Evolutionary conservation across 139 green algal species (phyloP), one percentile per base, ranked within the genome.

Genomic region (Astrephomene gubernaculifera): DNA sequence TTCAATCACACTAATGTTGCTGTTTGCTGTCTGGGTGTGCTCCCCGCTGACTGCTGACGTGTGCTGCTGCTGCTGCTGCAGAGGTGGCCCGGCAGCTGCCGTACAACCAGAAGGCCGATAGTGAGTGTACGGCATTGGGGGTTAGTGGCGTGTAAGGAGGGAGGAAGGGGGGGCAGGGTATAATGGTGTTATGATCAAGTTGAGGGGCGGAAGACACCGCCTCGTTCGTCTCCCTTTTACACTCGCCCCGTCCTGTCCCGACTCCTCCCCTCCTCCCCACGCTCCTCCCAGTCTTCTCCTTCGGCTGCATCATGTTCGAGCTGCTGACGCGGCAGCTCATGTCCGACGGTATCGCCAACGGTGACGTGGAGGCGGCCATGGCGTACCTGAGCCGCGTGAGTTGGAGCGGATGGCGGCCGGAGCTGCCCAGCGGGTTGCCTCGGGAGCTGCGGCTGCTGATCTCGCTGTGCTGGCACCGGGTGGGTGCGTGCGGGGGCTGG

Each of bases 91-190:
- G 79, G 2, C 10, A 69, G 49, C 45, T 44, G 44, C 79, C 79
- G 10, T 86, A 86, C 79, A 86, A 78, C 49, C 79, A 86, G 52
- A 86, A 86, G 52, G 64, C 65, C 5, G 79, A 86, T 36, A 63
- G 79, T 86, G 45, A 54, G 79, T 2, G 4, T 27, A n/a, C n/a
- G n/a, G n/a, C n/a, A n/a, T n/a, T n/a, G n/a, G n/a, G n/a, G n/a
- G n/a, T n/a, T n/a, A n/a, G n/a, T n/a, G n/a, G n/a, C n/a, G n/a
- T n/a, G n/a, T n/a, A n/a, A n/a, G n/a, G n/a, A n/a, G n/a, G n/a
- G n/a, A n/a, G n/a, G n/a, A n/a, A n/a, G n/a, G n/a, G n/a, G n/a
- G n/a, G n/a, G n/a, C n/a, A n/a, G n/a, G n/a, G n/a, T n/a, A n/a
- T n/a, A n/a, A n/a, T n/a, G n/a, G n/a, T n/a, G n/a, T n/a, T n/a